A percentile compares a stretch with the other conserved stretches of the same genome.
phyloP scores from a whole-genome alignment of 208 protist species.

The Leishmania arabica region DNA sequence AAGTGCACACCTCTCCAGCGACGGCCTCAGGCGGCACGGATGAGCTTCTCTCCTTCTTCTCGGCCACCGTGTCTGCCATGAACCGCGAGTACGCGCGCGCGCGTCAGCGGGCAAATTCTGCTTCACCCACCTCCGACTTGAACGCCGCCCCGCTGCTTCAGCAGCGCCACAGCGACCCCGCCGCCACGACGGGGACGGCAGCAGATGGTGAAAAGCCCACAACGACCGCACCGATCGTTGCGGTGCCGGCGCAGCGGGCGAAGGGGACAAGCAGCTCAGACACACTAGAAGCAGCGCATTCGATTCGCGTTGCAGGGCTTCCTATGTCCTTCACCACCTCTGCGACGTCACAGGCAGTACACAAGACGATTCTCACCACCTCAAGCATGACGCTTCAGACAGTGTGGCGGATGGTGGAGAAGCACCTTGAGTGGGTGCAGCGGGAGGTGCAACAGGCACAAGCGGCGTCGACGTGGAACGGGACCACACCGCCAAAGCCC shows the following conservation, averaged over 20 bases:
- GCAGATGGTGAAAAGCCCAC: neutral
- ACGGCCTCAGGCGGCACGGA: neutral
- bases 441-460: slow-evolving; percentile 30
- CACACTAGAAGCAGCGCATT: slow-evolving; percentile 30
- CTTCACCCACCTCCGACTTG: neutral
- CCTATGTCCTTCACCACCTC: slow-evolving; percentile 30
- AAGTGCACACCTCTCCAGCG: neutral
- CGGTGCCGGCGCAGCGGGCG: slow-evolving; percentile 17
- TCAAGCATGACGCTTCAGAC: slow-evolving; percentile 56
- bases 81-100: slow-evolving; percentile 27
- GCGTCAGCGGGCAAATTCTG: neutral
- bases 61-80: slow-evolving; percentile 29
- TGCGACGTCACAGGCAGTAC: neutral
- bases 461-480: slow-evolving; percentile 21
- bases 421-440: slow-evolving; percentile 34
- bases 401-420: slow-evolving; percentile 49
- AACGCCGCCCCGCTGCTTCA: neutral
- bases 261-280: slow-evolving; percentile 5
- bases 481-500: slow-evolving; percentile 19
- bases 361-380: slow-evolving; percentile 46
- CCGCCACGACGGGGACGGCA: neutral
- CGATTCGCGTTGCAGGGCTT: slow-evolving; percentile 47
- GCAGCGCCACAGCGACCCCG: neutral
- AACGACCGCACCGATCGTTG: neutral
- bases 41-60: slow-evolving; percentile 22